Conservation (phyloP, 768 basidiomycete genomes). For the Amanita inopinata region DNA sequence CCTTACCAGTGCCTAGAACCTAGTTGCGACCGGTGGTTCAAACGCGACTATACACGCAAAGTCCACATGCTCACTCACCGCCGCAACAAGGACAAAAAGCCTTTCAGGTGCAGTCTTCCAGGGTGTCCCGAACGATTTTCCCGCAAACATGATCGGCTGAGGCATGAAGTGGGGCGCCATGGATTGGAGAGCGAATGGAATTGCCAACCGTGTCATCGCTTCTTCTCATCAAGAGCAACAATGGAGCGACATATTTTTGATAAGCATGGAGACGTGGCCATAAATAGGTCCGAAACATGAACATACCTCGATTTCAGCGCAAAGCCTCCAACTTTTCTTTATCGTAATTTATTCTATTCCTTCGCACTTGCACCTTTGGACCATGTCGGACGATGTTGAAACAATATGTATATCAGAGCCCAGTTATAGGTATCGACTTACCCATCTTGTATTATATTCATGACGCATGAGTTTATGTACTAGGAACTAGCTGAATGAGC, state of each 20-base stretch:
- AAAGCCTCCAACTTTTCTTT: too few relatives aligned
- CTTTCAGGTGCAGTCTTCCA: constrained; percentile 5
- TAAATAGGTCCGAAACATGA: background rate
- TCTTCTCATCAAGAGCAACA: constrained; percentile 8
- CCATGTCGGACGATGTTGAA: too few relatives aligned
- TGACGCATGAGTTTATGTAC: too few relatives aligned
- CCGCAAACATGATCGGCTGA: constrained; percentile 9
- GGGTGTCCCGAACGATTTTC: constrained; percentile 10
- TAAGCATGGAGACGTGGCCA: constrained; percentile 8
- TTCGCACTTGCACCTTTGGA: too few relatives aligned
- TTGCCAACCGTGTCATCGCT: constrained; percentile 8
- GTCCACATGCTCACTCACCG: constrained; percentile 10
- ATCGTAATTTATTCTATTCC: constrained; percentile 1
- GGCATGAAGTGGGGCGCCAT: constrained; percentile 10
- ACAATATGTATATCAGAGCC: too few relatives aligned
- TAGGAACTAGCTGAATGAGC: too few relatives aligned
- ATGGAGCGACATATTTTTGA: constrained; percentile 11
- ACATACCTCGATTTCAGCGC: background rate
- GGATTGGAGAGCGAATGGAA: constrained; percentile 10
- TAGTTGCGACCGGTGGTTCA: constrained; percentile 9
- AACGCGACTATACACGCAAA: constrained; percentile 10
- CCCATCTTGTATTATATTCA: too few relatives aligned
- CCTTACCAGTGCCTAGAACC: constrained; percentile 10
- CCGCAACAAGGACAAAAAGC: constrained; percentile 7
- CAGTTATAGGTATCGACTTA: too few relatives aligned